Evolutionary conservation across 2,329 filamentous ascomycete genomes (phyloP).

Genomic region (Thermothelomyces thermophilus): DNA sequence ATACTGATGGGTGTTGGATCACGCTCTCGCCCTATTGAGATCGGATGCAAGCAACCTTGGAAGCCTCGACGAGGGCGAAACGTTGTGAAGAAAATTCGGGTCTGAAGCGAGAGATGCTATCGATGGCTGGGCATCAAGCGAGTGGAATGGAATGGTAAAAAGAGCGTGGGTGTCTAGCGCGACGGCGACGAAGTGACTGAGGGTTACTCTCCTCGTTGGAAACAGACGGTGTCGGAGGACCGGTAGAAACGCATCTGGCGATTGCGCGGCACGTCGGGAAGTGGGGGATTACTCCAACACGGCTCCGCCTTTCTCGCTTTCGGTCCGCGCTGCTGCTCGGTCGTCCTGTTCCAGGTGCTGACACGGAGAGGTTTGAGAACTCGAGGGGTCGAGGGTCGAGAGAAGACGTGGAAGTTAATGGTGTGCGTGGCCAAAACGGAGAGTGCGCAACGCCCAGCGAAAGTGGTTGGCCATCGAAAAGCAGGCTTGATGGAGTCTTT

Average conservation of each 20-base stretch:
- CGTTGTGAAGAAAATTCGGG: background rate
- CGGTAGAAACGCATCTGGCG: slow-evolving; percentile 6
- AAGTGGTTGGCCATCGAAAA: background rate
- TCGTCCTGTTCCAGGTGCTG: background rate
- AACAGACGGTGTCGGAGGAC: background rate
- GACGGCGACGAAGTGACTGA: background rate
- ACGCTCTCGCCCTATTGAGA: too few relatives aligned
- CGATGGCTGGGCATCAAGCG: background rate
- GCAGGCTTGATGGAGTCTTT: background rate
- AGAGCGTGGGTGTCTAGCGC: background rate
- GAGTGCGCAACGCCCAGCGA: background rate
- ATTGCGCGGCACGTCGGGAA: background rate
- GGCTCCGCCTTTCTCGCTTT: background rate
- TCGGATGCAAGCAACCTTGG: too few relatives aligned
- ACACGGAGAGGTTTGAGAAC: background rate
- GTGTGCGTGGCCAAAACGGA: background rate
- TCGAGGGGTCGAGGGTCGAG: background rate
- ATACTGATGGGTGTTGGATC: too few relatives aligned
- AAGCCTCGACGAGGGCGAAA: too few relatives aligned
- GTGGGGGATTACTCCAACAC: background rate
- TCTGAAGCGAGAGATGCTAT: background rate
- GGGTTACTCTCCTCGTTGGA: background rate
- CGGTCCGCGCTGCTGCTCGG: background rate
- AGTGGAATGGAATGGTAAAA: background rate
- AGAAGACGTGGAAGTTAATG: background rate